Evolutionary conservation across 305 asterid genomes (phyloP).

Genomic region (Fraxinus xanthoxyloides): DNA sequence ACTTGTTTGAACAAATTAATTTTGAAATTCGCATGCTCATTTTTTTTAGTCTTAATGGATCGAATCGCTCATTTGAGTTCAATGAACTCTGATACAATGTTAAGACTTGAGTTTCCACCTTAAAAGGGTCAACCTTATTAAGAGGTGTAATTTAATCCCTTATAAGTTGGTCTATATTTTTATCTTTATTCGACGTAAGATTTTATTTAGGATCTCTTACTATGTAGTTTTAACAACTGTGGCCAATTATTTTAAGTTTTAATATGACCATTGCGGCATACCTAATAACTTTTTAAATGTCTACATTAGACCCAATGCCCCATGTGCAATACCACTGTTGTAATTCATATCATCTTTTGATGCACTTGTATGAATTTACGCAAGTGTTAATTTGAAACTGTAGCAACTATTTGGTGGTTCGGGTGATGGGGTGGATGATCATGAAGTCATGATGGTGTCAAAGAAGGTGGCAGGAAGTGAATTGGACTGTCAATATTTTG

Average conservation of each 20-base stretch:
- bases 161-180: too few species aligned
- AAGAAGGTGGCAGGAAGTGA: not conserved
- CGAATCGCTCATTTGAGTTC: too few species aligned
- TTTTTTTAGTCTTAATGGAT: too few species aligned
- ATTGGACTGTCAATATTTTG: not conserved
- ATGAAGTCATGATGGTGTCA: not conserved
- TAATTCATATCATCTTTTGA: not conserved
- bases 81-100: too few species aligned
- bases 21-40: too few species aligned
- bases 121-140: too few species aligned
- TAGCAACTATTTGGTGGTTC: not conserved
- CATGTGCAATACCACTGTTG: not conserved
- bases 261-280: not conserved
- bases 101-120: too few species aligned
- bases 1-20: too few species aligned
- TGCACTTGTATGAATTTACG: not conserved
- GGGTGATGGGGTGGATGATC: not conserved
- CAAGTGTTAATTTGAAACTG: not conserved
- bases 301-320: not conserved
- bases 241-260: not conserved
- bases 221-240: not conserved
- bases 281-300: not conserved
- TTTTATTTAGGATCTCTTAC: not conserved
- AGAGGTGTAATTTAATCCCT: too few species aligned
- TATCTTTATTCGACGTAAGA: too few species aligned